phyloP scores from a whole-genome alignment of 768 basidiomycete genomes.

The Pholiota molesta region DNA sequence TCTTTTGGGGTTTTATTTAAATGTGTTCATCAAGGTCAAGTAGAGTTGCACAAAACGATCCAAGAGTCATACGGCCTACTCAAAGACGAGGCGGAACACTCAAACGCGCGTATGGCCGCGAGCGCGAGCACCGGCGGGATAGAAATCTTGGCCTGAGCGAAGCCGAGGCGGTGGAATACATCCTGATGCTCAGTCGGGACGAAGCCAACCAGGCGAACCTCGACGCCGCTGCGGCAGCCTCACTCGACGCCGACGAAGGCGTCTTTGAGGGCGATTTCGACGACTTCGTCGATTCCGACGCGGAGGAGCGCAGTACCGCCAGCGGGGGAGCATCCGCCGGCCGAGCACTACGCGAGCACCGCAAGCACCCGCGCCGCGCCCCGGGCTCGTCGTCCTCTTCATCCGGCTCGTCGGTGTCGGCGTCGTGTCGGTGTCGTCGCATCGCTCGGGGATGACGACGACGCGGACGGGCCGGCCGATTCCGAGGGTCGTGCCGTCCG shows the following conservation, averaged over 20 bases:
- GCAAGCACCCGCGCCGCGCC: conserved; percentile 1
- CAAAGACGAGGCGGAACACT: conserved; percentile 46
- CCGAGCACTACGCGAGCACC: conserved; percentile 8
- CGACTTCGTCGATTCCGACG: conserved; percentile 25
- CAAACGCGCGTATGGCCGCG: conserved; percentile 45
- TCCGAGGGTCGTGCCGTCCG: conserved; percentile 30
- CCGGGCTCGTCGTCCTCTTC: conserved; percentile 18
- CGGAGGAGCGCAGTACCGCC: conserved; percentile 12
- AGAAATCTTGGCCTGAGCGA: conserved; percentile 69
- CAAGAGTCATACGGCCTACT: conserved; percentile 57
- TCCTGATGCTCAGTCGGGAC: conserved; percentile 84
- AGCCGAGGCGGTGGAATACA: conserved; percentile 75
- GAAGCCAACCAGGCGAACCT: conserved; percentile 46
- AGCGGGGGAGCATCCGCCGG: conserved; percentile 5
- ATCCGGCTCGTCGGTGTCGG: conserved; percentile 24
- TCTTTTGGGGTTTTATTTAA: not conserved
- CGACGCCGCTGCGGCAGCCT: conserved; percentile 13
- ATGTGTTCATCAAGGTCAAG: conserved; percentile 47
- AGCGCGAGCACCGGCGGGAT: conserved; percentile 63
- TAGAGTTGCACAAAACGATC: conserved; percentile 66
- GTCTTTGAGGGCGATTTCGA: conserved; percentile 63
- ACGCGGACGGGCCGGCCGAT: conserved; percentile 27
- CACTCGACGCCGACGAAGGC: conserved; percentile 46
- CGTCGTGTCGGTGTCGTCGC: conserved; percentile 15
- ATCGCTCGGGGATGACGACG: conserved; percentile 24